phyloP scores from a whole-genome alignment of 73 alveolate genomes.

The Paramecium primaurelia region DNA sequence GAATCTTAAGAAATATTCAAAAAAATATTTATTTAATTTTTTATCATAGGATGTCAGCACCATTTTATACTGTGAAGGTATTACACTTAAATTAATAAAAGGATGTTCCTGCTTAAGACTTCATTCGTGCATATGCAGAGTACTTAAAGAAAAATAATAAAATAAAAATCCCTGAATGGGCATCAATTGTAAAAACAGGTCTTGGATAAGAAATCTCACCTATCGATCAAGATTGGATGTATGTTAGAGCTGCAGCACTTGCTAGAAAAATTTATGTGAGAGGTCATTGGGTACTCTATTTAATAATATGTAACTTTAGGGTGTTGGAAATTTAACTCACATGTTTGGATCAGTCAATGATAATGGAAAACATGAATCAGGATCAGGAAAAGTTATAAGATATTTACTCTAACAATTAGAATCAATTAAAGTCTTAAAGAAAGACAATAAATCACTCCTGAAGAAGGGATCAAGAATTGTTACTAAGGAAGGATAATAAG shows the following conservation, averaged over 20 bases:
- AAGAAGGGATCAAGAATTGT: slow-evolving; percentile 65
- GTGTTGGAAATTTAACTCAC: slow-evolving; percentile 60
- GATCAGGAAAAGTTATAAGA: slow-evolving; percentile 92
- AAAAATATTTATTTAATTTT: slow-evolving; percentile 46
- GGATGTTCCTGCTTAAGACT: slow-evolving; percentile 92
- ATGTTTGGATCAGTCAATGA: slow-evolving; percentile 87
- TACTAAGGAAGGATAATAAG: slow-evolving; percentile 68
- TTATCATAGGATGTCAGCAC: slow-evolving; percentile 8
- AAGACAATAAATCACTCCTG: slow-evolving; percentile 63
- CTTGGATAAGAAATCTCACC: slow-evolving; percentile 91
- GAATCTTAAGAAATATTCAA: slow-evolving; percentile 1
- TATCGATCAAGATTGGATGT: slow-evolving; percentile 90
- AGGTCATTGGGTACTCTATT: slow-evolving; percentile 79
- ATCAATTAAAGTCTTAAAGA: slow-evolving; percentile 81
- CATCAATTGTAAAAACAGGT: slow-evolving; percentile 86
- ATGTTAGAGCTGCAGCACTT: slow-evolving; percentile 96
- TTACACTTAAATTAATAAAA: not conserved
- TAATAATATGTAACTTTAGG: slow-evolving; percentile 26
- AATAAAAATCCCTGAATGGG: slow-evolving; percentile 94
- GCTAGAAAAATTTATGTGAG: slow-evolving; percentile 92
- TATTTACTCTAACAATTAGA: slow-evolving; percentile 87
- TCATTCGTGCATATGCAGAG: slow-evolving; percentile 88
- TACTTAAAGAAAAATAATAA: slow-evolving; percentile 90
- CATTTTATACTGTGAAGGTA: slow-evolving; percentile 31
- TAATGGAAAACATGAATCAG: slow-evolving; percentile 79